Evolutionary conservation across 352 stramenopile genomes (phyloP), one percentile per base, ranked within the genome.

Genomic region (Elongisporangium prolatum): DNA sequence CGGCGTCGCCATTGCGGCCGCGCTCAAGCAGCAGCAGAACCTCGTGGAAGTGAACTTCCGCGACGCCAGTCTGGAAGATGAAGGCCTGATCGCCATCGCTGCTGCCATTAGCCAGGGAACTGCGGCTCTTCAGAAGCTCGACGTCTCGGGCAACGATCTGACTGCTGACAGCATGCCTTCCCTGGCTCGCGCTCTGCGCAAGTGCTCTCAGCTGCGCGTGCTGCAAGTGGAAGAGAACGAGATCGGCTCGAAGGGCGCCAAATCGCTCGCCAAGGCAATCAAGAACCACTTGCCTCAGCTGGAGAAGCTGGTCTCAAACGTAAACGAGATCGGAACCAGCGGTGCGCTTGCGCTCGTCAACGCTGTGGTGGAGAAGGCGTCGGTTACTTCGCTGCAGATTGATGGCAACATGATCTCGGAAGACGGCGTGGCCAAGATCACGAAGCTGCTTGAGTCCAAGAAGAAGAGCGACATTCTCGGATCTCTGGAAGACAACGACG

Each of bases 81-180:
- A 93, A 28, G 94, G 92, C 21, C 76, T 97, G 50, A 73, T 81
- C 53, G 83, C 80, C 18, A 86, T 98, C 51, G 84, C 86, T 1
- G 61, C 88, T 24, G 81, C 88, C 22, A 72, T 98, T 8, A 56
- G 61, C 13, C 70, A 78, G n/a, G 61, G 72, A 22, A 67, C 68
- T 9, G 66, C 69, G 1, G 57, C 67, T 3, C 70, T 98, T 28
- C 75, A 77, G 44, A 60, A 77, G 51, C 77, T 98, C 17, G 91
- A 98, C 59, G 76, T 98, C n/a, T 97, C 90, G n/a, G 93, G 89
- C 53, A 98, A 98, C 64, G 89, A 97, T 21, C 57, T 98, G 47
- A 97, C 88, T 40, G 68, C 67, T 11, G 63, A 83, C 25, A 90
- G 84, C 37, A 78, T 88, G 61, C 59, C 62, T 6, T 67, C 62